Evolutionary conservation across 331 rosid species (phyloP).

Genomic region (Stylosanthes scabra): DNA sequence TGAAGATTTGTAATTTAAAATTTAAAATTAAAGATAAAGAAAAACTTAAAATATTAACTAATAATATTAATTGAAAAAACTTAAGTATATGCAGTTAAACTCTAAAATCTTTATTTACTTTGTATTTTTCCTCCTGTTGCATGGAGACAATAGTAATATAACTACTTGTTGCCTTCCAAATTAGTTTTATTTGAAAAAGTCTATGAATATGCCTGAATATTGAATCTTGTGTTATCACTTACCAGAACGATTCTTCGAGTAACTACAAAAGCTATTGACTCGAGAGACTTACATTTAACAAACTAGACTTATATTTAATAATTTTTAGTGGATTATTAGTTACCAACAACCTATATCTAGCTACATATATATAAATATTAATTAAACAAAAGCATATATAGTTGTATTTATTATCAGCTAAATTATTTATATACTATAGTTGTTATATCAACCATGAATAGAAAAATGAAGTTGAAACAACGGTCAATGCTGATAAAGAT

Average conservation of each 20-base stretch:
- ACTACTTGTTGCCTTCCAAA: background rate
- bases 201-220: background rate
- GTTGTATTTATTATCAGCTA: background rate
- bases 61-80: too few species aligned
- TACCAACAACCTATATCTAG: slow-evolving; percentile 29
- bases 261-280: slow-evolving; percentile 5
- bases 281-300: background rate
- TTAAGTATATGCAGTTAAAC: too few species aligned
- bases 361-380: background rate
- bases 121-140: background rate
- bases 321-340: slow-evolving; percentile 2
- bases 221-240: background rate
- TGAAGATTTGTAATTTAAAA: too few species aligned
- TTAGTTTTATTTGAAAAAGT: background rate
- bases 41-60: too few species aligned
- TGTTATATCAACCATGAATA: slow-evolving; percentile 7
- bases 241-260: background rate
- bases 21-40: too few species aligned
- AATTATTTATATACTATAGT: background rate
- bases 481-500: slow-evolving; percentile 17
- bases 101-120: background rate
- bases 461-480: background rate
- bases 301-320: background rate
- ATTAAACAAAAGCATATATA: background rate
- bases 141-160: slow-evolving; percentile 13